phyloP scores from a whole-genome alignment of 2,329 filamentous ascomycete genomes.

The Hymenoscyphus fructigenus region DNA sequence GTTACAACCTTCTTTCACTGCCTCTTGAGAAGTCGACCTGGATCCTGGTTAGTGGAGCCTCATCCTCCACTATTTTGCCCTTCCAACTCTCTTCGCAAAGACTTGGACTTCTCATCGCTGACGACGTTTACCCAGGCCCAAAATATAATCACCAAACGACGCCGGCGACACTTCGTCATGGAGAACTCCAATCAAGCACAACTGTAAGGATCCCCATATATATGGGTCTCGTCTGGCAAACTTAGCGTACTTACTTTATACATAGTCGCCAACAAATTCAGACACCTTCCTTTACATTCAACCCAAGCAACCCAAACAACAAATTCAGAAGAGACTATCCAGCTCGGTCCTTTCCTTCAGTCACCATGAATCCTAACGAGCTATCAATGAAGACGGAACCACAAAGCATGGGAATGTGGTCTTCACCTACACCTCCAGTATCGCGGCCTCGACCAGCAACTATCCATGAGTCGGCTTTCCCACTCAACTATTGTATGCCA shows the following conservation, averaged over 20 bases:
- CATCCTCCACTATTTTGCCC: constrained; percentile 23
- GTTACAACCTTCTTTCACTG: constrained; percentile 26
- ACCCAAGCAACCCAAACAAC: constrained; percentile 41
- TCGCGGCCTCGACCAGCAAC: constrained; percentile 55
- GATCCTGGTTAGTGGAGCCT: constrained; percentile 27
- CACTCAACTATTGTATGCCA: constrained; percentile 50
- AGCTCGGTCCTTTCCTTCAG: constrained; percentile 44
- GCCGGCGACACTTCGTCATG: constrained; percentile 44
- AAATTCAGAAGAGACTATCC: constrained; percentile 48
- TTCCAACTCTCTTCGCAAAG: constrained; percentile 22
- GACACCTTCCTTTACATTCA: constrained; percentile 50
- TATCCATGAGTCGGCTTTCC: constrained; percentile 59
- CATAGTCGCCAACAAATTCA: constrained; percentile 49
- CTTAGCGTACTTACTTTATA: constrained; percentile 40
- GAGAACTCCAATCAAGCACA: constrained; percentile 49
- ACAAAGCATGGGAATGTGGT: constrained; percentile 52
- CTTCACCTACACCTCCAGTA: constrained; percentile 51
- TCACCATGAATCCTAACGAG: constrained; percentile 53
- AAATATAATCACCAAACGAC: constrained; percentile 28
- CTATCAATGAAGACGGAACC: constrained; percentile 49
- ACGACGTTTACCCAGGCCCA: constrained; percentile 34
- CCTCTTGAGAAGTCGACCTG: constrained; percentile 20
- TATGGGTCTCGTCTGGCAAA: constrained; percentile 18
- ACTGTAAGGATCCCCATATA: constrained; percentile 46
- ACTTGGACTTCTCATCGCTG: constrained; percentile 30